Evolutionary conservation across 1,284 basidiomycete species (phyloP), one percentile per base, ranked within the genome.

Genomic region (Naganishia sp.): DNA sequence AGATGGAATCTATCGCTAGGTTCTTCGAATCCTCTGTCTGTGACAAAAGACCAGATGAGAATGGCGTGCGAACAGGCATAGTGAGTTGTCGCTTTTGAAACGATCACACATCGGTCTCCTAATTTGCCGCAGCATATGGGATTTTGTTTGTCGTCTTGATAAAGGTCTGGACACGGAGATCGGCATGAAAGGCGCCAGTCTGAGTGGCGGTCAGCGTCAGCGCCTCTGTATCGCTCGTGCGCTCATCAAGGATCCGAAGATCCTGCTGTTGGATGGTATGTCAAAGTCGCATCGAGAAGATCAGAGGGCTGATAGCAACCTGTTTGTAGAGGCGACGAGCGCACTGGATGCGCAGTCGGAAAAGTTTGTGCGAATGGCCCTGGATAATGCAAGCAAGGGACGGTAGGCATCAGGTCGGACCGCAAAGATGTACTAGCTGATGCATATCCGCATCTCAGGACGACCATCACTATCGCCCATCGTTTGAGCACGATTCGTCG

Each of bases 331-430:
- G 75, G 94, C 94, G 1, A 96, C 93, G 2, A 87, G 86, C 65
- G 94, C 94, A 23, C 83, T 97, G 9, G 94, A 97, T 78, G 93
- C 92, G 1, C 87, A 90, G 75, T 88, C 83, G 25, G 95, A 98
- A 78, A 90, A 90, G 56, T 84, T 97, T 65, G 95, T 98, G 0
- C 94, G 96, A 79, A 89, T 95, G 75, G 95, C 95, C 13, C 81
- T 99, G 63, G 94, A 97, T 78, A 94, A 92, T 79, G 94, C 94
- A 63, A 84, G 91, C 7, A 84, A 86, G 39, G 84, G 83, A 28
- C 31, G 48, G 57, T 61, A 25, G 23, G 57, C 28, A 3, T n/a
- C 31, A 21, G 18, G 21, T 36, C 42, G 39, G 42, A 23, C 28
- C 2, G 13, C 39, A 10, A 13, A 11, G 23, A 21, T 5, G 39